Evolutionary conservation across 805 yeast species (phyloP).

Genomic region (Candida dajiaensis): DNA sequence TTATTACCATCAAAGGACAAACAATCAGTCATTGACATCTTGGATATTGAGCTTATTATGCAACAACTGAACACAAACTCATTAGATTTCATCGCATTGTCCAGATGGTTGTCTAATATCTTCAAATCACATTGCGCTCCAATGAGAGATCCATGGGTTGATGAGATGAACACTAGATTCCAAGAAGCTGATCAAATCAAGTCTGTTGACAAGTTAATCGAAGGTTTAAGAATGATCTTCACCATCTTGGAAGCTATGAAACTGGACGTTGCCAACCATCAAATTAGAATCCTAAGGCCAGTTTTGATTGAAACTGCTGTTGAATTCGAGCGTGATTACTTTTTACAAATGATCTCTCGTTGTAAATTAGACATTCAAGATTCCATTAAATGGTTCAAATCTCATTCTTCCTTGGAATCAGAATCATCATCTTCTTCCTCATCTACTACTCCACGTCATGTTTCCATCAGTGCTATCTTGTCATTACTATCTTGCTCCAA

Average conservation of each 20-base stretch:
- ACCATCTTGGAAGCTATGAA: constrained; percentile 91
- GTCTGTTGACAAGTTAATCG: constrained; percentile 46
- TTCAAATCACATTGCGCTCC: constrained; percentile 93
- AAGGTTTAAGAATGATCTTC: constrained; percentile 72
- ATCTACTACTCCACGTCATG: constrained; percentile 28
- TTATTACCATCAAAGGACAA: constrained; percentile 77
- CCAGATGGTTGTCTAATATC: constrained; percentile 68
- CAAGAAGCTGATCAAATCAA: constrained; percentile 30
- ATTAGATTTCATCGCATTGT: constrained; percentile 65
- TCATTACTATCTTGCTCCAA: constrained; percentile 69
- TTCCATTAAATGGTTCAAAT: constrained; percentile 23
- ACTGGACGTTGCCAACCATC: constrained; percentile 91
- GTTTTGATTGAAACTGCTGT: constrained; percentile 80
- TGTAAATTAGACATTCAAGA: constrained; percentile 23
- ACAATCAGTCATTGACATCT: constrained; percentile 55
- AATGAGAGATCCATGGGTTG: constrained; percentile 88
- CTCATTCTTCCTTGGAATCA: constrained; percentile 7
- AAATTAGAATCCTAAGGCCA: constrained; percentile 79
- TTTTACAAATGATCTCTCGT: constrained; percentile 60
- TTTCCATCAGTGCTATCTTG: constrained; percentile 48
- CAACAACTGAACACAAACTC: constrained; percentile 70
- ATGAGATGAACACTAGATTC: constrained; percentile 55
- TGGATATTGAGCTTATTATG: constrained; percentile 69
- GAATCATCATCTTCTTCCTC: constrained; percentile 11
- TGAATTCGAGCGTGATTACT: constrained; percentile 81